Conservation (phyloP, 2,329 filamentous ascomycete species). For the Dactylonectria estremocensis region DNA sequence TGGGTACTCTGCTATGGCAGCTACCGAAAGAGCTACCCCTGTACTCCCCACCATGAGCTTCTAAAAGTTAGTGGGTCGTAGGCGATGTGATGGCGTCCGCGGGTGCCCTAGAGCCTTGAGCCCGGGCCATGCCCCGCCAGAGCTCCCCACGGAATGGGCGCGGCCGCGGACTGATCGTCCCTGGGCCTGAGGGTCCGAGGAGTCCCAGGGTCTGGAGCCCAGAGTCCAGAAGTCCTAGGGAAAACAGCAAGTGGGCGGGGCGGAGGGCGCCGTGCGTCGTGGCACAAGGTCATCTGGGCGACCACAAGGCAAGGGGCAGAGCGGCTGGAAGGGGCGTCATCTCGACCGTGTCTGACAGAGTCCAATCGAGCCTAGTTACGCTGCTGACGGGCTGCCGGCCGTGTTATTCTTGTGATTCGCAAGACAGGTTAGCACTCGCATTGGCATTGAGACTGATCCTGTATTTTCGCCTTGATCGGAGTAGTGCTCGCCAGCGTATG, state of each 20-base stretch:
- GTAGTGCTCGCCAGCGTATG: not conserved
- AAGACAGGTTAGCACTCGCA: not conserved
- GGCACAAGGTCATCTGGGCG: constrained; percentile 31
- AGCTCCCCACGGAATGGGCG: constrained; percentile 45
- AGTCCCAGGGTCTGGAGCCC: not conserved
- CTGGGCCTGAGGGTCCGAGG: constrained; percentile 24
- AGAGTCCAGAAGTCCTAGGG: constrained; percentile 1
- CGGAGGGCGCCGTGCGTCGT: constrained; percentile 24
- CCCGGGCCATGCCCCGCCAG: constrained; percentile 43
- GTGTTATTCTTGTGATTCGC: constrained; percentile 9
- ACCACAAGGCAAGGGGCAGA: constrained; percentile 18
- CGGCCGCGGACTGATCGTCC: constrained; percentile 39
- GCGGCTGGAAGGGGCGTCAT: constrained; percentile 17
- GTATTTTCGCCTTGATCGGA: constrained; percentile 10
- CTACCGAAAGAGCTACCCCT: constrained; percentile 47
- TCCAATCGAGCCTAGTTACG: constrained; percentile 3
- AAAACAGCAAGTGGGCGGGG: constrained; percentile 22
- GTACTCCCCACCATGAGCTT: constrained; percentile 36
- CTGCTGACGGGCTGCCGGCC: constrained; percentile 7
- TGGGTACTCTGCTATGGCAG: constrained; percentile 13
- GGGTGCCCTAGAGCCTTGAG: constrained; percentile 28
- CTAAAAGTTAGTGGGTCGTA: constrained; percentile 33
- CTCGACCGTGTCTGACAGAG: constrained; percentile 9
- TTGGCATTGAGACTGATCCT: constrained; percentile 21
- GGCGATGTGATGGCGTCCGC: constrained; percentile 27